Base-by-base conservation (phyloP, 2,329 filamentous ascomycete species). In the Aspergillus tamarii region DNA sequence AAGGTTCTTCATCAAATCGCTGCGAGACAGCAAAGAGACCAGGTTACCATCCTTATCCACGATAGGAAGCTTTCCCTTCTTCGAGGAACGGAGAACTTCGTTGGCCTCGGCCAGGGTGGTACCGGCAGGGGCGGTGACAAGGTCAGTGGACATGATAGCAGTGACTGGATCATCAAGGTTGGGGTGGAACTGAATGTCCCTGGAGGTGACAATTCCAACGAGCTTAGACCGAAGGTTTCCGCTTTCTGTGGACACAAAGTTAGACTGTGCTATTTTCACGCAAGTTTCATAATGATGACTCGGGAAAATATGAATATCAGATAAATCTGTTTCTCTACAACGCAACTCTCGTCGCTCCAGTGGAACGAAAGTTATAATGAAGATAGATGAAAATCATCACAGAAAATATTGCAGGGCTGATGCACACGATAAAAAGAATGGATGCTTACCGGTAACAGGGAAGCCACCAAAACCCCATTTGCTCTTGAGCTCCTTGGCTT, bases 291-390 rank as follows among this genome's bases (percentile, higher is more conserved):
- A 16, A 52, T 8, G 54, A 58, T 21, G 56, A 67, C 53, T 53
- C 34, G 41, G 57, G 59, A 63, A 57, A 23, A 56, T 60, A 61
- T 57, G 61, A 41, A 36, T 57, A 64, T 87, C 84, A 87, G 82
- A 81, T 78, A 80, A 79, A 79, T 80, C 76, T 75, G 76, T 82
- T 81, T 85, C 82, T 97, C 93, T 92, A 87, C 93, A 97, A 84
- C 86, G 92, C 91, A 87, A 87, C 77, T 89, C 84, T 86, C 86
- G 89, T 91, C 91, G 88, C 90, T 96, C 87, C 92, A 93, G 95
- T 94, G 94, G 95, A 99, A 99, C 95, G 95, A 99, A 99, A 99
- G 95, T 98, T 98, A 97, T 91, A 88, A 84, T 55, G 78, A 74
- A 75, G 83, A 82, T 84, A 80, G 80, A 87, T 85, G 84, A 62